Conservation (phyloP, 2,329 filamentous ascomycete species). For the Pochonia chlamydosporia region DNA sequence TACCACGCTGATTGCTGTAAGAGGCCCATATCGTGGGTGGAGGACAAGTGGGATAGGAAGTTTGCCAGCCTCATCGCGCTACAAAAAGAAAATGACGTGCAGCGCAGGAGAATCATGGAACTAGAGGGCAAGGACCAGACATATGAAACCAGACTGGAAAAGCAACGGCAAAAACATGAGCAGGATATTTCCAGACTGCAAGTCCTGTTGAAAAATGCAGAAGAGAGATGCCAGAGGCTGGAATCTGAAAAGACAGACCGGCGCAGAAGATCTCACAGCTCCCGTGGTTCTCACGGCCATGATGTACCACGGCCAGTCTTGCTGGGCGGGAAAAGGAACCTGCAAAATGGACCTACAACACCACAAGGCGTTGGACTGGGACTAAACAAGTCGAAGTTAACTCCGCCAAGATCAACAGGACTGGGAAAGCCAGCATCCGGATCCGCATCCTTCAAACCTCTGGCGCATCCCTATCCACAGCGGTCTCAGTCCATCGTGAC, state of each 20-base stretch:
- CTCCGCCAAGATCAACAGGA: constrained; percentile 5
- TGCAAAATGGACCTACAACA: background rate
- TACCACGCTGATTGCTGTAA: constrained; percentile 42
- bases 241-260: constrained; percentile 19
- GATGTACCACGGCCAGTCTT: constrained; percentile 3
- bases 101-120: constrained; percentile 26
- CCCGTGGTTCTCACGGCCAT: constrained; percentile 6
- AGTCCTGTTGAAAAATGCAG: constrained; percentile 28
- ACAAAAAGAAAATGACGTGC: constrained; percentile 24
- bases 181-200: constrained; percentile 27
- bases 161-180: constrained; percentile 27
- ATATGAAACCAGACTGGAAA: constrained; percentile 31
- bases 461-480: background rate
- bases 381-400: background rate
- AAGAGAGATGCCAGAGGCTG: constrained; percentile 22
- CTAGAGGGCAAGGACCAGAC: constrained; percentile 34
- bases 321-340: background rate
- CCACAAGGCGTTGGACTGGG: constrained; percentile 1
- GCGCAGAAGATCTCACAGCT: constrained; percentile 13
- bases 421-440: background rate
- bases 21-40: constrained; percentile 28
- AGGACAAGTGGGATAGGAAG: constrained; percentile 31
- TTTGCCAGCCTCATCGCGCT: constrained; percentile 22
- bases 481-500: background rate
- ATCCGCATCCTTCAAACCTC: background rate